A percentile compares a stretch with the other conserved stretches of the same genome.
Conservation (phyloP, 371 early-diverging fungal species). For the Batkoa obscura region DNA sequence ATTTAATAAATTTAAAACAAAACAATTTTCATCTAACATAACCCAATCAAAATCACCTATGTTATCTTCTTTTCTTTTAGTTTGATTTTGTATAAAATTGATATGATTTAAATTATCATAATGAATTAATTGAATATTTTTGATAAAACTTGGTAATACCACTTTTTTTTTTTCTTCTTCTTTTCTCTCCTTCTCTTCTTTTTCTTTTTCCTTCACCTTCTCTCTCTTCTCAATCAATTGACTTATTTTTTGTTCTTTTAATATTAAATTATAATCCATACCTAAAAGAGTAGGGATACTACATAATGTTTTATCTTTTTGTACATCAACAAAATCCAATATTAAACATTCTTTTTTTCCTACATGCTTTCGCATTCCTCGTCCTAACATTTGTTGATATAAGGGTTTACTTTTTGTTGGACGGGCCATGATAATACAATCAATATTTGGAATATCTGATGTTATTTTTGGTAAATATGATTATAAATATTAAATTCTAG, state of each 20-base stretch:
- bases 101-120: conserved; percentile 28
- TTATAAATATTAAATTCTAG: neutral
- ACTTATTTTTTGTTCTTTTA: conserved; percentile 11
- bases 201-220: neutral
- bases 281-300: conserved; percentile 54
- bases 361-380: conserved; percentile 53
- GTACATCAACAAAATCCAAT: conserved; percentile 66
- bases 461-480: neutral
- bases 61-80: no score
- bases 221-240: no score
- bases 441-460: conserved; percentile 68
- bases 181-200: conserved; percentile 4
- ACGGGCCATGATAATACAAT: conserved; percentile 71
- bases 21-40: conserved; percentile 18
- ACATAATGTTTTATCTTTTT: conserved; percentile 20
- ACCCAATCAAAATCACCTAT: no score
- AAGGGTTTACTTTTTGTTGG: conserved; percentile 65
- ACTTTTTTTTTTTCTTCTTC: neutral
- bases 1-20: conserved; percentile 12
- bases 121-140: conserved; percentile 15
- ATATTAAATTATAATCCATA: conserved; percentile 22
- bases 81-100: no score
- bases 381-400: conserved; percentile 89
- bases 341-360: conserved; percentile 64
- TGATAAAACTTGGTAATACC: conserved; percentile 6